Conservation (phyloP, 805 yeast genomes). For the Candida boleticola region DNA sequence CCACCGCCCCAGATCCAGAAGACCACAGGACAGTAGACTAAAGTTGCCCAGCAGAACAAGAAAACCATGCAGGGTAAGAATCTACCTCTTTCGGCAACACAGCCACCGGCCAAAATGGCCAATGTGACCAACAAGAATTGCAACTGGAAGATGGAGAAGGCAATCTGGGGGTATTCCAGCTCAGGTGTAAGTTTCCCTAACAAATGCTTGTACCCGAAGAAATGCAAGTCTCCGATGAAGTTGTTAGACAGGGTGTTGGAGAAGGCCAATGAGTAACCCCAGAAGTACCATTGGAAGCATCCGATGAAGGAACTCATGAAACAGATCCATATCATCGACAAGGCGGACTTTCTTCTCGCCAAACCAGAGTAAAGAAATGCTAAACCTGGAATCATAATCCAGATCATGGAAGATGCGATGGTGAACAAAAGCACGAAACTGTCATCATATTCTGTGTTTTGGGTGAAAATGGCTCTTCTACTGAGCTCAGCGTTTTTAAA, state of each 20-base stretch:
- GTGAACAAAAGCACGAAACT: conserved; percentile 42
- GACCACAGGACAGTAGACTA: conserved; percentile 92
- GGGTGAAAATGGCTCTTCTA: conserved; percentile 32
- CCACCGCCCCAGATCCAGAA: conserved; percentile 97
- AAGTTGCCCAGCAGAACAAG: conserved; percentile 82
- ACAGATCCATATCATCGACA: conserved; percentile 81
- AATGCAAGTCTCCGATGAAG: conserved; percentile 82
- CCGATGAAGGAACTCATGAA: conserved; percentile 72
- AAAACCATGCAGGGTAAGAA: conserved; percentile 82
- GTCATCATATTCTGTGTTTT: conserved; percentile 31
- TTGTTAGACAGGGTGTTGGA: conserved; percentile 74
- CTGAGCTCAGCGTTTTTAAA: conserved; percentile 13
- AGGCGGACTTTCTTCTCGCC: conserved; percentile 86
- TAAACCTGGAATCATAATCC: conserved; percentile 93
- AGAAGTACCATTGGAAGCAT: conserved; percentile 90
- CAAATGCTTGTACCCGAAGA: conserved; percentile 79
- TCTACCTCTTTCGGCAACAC: conserved; percentile 86
- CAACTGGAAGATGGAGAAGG: conserved; percentile 84
- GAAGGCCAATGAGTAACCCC: conserved; percentile 96
- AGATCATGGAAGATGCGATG: conserved; percentile 66
- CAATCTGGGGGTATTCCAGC: conserved; percentile 71
- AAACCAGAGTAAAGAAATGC: conserved; percentile 91
- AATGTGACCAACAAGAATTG: conserved; percentile 90
- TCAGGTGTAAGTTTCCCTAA: conserved; percentile 42
- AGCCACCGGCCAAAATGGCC: conserved; percentile 88